Conservation (phyloP, 148 eudicot species). For the Amaranthus palmeri region DNA sequence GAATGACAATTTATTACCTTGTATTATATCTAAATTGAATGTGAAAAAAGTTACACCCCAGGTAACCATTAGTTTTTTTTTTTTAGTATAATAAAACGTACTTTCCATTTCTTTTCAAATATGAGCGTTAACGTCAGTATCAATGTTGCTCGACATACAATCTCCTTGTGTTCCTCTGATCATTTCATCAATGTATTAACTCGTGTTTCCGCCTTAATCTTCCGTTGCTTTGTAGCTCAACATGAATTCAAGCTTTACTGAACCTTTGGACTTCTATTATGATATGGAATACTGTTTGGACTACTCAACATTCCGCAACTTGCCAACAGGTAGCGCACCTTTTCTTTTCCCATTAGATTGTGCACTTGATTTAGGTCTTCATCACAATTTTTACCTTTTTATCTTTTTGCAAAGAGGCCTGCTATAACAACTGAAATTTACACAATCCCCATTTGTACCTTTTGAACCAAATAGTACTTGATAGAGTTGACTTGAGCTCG, state of each 20-base stretch:
- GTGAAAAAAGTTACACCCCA: conserved; percentile 41
- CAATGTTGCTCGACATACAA: background rate
- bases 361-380: background rate
- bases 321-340: conserved; percentile 46
- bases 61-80: conserved; percentile 39
- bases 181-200: background rate
- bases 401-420: background rate
- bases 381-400: background rate
- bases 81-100: too few relatives aligned
- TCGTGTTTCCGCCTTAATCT: background rate
- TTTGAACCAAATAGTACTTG: too few relatives aligned
- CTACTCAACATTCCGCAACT: conserved; percentile 70
- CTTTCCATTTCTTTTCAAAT: background rate
- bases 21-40: conserved; percentile 73
- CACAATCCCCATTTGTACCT: background rate
- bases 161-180: background rate
- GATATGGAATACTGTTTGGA: conserved; percentile 93
- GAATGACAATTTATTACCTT: conserved; percentile 80
- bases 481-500: too few relatives aligned
- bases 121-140: background rate
- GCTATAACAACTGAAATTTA: background rate
- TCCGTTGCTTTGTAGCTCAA: conserved; percentile 47
- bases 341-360: background rate
- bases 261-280: conserved; percentile 61
- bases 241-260: conserved; percentile 31